phyloP scores from a whole-genome alignment of 2,329 filamentous ascomycete genomes.

The Ophiostoma sp. region DNA sequence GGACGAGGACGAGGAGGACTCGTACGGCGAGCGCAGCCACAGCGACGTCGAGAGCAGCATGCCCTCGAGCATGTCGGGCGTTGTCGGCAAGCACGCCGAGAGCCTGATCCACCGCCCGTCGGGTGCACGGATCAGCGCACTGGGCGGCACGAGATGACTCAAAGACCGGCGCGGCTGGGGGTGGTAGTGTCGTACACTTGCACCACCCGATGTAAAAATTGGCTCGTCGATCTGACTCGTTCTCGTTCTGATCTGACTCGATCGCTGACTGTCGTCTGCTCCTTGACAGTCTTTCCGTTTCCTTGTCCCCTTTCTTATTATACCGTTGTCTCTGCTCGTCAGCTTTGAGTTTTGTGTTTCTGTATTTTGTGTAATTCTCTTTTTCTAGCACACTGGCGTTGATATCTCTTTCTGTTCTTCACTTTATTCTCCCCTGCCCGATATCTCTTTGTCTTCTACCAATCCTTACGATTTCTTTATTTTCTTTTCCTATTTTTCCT shows the following conservation, averaged over 20 bases:
- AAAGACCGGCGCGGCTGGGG: conserved; percentile 29
- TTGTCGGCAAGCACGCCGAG: conserved; percentile 53
- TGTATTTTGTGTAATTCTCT: conserved; percentile 4
- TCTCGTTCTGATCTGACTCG: background rate
- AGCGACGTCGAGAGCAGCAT: conserved; percentile 48
- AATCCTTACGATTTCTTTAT: conserved; percentile 16
- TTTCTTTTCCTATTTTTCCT: conserved; percentile 9
- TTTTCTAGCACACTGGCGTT: conserved; percentile 22
- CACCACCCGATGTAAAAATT: background rate
- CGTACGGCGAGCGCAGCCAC: conserved; percentile 44
- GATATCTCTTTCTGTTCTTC: conserved; percentile 19
- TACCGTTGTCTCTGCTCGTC: background rate
- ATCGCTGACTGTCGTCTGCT: background rate
- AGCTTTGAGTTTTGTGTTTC: conserved; percentile 6
- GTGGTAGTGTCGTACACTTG: conserved; percentile 20
- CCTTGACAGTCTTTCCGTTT: conserved; percentile 1
- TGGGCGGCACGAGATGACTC: conserved; percentile 48
- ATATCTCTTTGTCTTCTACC: conserved; percentile 15
- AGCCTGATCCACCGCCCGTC: conserved; percentile 57
- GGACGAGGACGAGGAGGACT: conserved; percentile 61
- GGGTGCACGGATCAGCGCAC: conserved; percentile 59
- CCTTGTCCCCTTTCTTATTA: conserved; percentile 8
- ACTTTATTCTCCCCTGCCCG: background rate
- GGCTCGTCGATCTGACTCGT: background rate
- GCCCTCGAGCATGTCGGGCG: conserved; percentile 41